Percentiles rank a stretch among this genome's conserved stretches.
Conservation (phyloP, 2,329 filamentous ascomycete species). For the Passalora sequoiae region DNA sequence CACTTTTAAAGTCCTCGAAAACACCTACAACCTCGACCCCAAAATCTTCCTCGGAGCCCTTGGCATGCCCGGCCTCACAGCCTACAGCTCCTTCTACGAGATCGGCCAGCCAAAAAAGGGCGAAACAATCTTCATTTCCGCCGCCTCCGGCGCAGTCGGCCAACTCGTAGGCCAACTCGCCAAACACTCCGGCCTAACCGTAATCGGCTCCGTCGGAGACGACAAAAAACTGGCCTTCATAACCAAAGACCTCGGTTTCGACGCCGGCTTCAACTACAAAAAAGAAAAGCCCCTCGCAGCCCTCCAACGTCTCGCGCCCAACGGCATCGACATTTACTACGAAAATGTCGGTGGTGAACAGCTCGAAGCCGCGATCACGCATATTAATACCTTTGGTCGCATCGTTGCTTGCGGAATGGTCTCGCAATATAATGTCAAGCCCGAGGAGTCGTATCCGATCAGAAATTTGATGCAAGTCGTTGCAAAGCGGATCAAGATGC, state of each 20-base stretch:
- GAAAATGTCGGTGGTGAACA: conserved; percentile 71
- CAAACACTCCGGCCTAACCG: conserved; percentile 71
- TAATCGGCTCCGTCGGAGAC: conserved; percentile 74
- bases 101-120: conserved; percentile 71
- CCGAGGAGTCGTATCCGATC: conserved; percentile 58
- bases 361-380: conserved; percentile 60
- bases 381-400: conserved; percentile 61
- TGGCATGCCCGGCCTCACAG: conserved; percentile 73
- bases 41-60: conserved; percentile 68
- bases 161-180: conserved; percentile 78
- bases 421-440: conserved; percentile 65
- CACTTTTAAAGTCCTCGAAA: conserved; percentile 53
- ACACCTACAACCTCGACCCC: conserved; percentile 62
- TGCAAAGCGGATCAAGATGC: conserved; percentile 63
- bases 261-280: conserved; percentile 83
- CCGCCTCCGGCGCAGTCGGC: conserved; percentile 75
- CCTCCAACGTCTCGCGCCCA: conserved; percentile 63
- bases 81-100: conserved; percentile 68
- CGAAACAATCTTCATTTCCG: conserved; percentile 76
- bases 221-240: conserved; percentile 77
- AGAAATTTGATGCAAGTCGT: conserved; percentile 62
- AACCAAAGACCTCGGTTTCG: conserved; percentile 62
- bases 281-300: conserved; percentile 66
- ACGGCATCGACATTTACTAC: conserved; percentile 79
- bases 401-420: conserved; percentile 65